Conservation (phyloP, 2,329 filamentous ascomycete species). For the Fusarium scirpi region DNA sequence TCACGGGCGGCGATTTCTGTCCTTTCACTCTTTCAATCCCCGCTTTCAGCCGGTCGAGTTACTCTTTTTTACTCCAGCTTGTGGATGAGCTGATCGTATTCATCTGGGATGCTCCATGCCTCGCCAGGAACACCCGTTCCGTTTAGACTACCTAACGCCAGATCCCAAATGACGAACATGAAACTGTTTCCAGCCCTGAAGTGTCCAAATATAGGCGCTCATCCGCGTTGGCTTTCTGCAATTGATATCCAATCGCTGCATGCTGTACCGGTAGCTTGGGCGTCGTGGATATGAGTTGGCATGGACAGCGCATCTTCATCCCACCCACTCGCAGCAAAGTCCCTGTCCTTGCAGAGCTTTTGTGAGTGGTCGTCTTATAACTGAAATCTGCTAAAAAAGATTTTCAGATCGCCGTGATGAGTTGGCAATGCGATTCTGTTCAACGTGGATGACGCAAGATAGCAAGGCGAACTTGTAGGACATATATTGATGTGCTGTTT, state of each 20-base stretch:
- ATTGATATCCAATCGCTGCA: slow-evolving; percentile 31
- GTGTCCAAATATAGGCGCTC: slow-evolving; percentile 30
- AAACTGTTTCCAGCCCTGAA: slow-evolving; percentile 1
- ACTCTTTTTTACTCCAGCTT: slow-evolving; percentile 4
- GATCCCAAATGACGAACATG: slow-evolving; percentile 11
- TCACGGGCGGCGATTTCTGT: slow-evolving; percentile 11
- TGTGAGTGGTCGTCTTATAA: slow-evolving; percentile 27
- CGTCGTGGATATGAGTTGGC: slow-evolving; percentile 42
- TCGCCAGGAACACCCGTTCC: slow-evolving; percentile 19
- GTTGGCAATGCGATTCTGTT: slow-evolving; percentile 37
- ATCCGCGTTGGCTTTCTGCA: slow-evolving; percentile 1
- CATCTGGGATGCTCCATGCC: slow-evolving; percentile 28
- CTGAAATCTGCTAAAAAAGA: slow-evolving; percentile 10
- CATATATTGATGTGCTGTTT: background rate
- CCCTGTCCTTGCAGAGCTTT: slow-evolving; percentile 12
- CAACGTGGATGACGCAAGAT: slow-evolving; percentile 16
- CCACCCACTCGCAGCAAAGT: slow-evolving; percentile 32
- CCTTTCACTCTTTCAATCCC: background rate
- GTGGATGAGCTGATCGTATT: slow-evolving; percentile 13
- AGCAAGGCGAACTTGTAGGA: slow-evolving; percentile 14
- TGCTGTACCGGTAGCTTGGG: slow-evolving; percentile 27
- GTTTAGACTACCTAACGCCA: background rate
- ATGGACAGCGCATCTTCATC: slow-evolving; percentile 47
- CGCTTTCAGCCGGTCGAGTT: slow-evolving; percentile 21
- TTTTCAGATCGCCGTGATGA: slow-evolving; percentile 42